A percentile compares a stretch with the other conserved stretches of the same genome.
These are phyloP conservation scores for Vanrija sp. DNA, from an alignment of 1,284 basidiomycete genomes.

Conservation along the genomic window DNA sequence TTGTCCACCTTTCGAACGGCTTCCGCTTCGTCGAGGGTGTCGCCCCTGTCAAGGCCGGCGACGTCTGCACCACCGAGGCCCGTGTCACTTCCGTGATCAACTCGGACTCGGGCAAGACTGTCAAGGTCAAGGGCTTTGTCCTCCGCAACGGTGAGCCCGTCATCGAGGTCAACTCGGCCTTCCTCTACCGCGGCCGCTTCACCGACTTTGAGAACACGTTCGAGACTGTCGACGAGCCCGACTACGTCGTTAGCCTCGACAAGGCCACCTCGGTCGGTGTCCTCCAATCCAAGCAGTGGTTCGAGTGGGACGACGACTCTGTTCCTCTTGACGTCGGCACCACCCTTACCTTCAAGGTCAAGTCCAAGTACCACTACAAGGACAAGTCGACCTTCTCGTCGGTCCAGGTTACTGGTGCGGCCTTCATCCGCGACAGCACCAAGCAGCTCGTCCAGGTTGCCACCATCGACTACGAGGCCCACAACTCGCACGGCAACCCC, in stretches of 20 bases:
- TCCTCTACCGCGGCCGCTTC: conserved; percentile 95
- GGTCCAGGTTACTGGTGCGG: conserved; percentile 76
- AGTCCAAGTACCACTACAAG: conserved; percentile 82
- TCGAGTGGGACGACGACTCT: conserved; percentile 84
- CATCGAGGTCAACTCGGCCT: conserved; percentile 90
- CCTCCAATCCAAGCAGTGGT: conserved; percentile 94
- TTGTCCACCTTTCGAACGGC: conserved; percentile 94
- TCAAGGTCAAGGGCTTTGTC: conserved; percentile 86
- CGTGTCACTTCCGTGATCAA: conserved; percentile 86
- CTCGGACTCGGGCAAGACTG: conserved; percentile 85
- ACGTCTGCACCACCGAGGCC: conserved; percentile 85
- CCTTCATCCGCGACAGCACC: conserved; percentile 78
- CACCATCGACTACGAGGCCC: conserved; percentile 77
- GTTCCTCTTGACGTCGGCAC: conserved; percentile 74
- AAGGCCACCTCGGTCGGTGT: conserved; percentile 83
- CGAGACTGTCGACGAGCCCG: conserved; percentile 81
- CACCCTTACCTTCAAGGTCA: conserved; percentile 81
- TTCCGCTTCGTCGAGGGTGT: conserved; percentile 83
- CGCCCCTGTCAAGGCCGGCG: conserved; percentile 72
- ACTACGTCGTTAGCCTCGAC: conserved; percentile 73
- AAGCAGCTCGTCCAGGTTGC: conserved; percentile 85
- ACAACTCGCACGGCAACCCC: conserved; percentile 86
- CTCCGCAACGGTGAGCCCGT: conserved; percentile 69
- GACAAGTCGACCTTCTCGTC: conserved; percentile 81
- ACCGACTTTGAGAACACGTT: conserved; percentile 93